Evolutionary conservation across 1,284 basidiomycete species (phyloP), one percentile per base, ranked within the genome.

Genomic region (Sporisorium iseilematis-ciliati): DNA sequence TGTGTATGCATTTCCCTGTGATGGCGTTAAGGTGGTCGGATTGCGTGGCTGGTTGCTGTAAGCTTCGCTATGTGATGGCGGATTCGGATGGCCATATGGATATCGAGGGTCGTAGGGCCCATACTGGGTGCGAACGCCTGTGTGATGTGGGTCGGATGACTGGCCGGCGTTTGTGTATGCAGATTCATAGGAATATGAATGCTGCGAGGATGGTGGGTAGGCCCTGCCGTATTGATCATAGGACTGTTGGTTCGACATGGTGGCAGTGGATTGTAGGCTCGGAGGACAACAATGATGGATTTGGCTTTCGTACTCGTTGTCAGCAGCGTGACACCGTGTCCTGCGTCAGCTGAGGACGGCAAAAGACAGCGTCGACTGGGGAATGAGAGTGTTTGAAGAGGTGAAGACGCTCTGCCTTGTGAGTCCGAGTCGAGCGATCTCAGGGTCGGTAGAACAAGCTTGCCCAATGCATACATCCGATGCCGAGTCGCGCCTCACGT

Each of bases 71-170:
- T 53, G 53, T 23, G 52, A 41, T 10, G 63, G 41, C 2, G 52
- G 35, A 31, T n/a, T 21, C n/a, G 56, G 18, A 1, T 52, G 52
- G 11, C 57, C 52, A 38, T 66, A 63, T 20, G 64, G 59, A n/a
- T 51, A 65, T 31, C 57, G 65, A 50, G 71, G 71, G n/a, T 74
- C 71, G 21, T 74, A 74, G 7, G 71, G 50, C 0, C 62, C 61
- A 29, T 74, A 69, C 20, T 65, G 57, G 0, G 65, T 57, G 33
- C 58, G 62, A 35, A 62, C 50, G 12, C 51, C 57, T 7, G 52
- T 16, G 33, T 54, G 41, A 29, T 68, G 65, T 1, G 58, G 62
- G 40, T 69, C 58, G 23, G 65, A 48, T 12, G 55, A 11, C 25
- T 56, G 65, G 16, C 2, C 33, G 14, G 26, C 31, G 42, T 38